These are phyloP conservation scores for Citrullus colocynthis DNA, from an alignment of 306 rosid genomes.

Conservation along the genomic window DNA sequence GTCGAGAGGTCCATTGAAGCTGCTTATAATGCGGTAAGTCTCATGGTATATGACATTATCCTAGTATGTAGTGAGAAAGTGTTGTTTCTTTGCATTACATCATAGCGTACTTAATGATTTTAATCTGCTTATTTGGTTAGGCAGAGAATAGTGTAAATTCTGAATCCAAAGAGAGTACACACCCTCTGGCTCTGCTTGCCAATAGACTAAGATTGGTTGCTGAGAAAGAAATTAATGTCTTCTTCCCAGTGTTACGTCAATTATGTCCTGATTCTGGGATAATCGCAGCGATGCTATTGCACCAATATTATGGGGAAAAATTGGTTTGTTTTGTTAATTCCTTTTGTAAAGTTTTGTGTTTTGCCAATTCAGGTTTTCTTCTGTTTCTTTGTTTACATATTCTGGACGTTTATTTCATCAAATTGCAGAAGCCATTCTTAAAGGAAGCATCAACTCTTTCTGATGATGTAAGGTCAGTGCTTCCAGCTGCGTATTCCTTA, in stretches of 20 bases:
- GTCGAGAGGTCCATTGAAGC: slow-evolving; percentile 32
- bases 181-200: slow-evolving; percentile 42
- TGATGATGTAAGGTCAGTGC: slow-evolving; percentile 34
- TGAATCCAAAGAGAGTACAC: slow-evolving; percentile 25
- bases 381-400: not conserved
- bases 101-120: not conserved
- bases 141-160: slow-evolving; percentile 23
- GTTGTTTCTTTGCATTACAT: not conserved
- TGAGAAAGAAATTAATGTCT: slow-evolving; percentile 35
- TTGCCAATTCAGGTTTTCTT: not conserved
- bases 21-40: slow-evolving; percentile 26
- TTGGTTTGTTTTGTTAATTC: slow-evolving; percentile 28
- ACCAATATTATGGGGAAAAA: slow-evolving; percentile 31
- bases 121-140: slow-evolving; percentile 15
- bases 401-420: slow-evolving; percentile 6
- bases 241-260: slow-evolving; percentile 24
- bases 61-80: not conserved
- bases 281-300: slow-evolving; percentile 22
- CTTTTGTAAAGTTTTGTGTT: not conserved
- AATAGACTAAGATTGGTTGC: slow-evolving; percentile 33
- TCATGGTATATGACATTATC: not conserved
- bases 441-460: slow-evolving; percentile 34
- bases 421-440: slow-evolving; percentile 31
- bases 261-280: slow-evolving; percentile 39
- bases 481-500: slow-evolving; percentile 39